Conservation (phyloP, 2,329 filamentous ascomycete genomes). For the Fusarium agapanthi region DNA sequence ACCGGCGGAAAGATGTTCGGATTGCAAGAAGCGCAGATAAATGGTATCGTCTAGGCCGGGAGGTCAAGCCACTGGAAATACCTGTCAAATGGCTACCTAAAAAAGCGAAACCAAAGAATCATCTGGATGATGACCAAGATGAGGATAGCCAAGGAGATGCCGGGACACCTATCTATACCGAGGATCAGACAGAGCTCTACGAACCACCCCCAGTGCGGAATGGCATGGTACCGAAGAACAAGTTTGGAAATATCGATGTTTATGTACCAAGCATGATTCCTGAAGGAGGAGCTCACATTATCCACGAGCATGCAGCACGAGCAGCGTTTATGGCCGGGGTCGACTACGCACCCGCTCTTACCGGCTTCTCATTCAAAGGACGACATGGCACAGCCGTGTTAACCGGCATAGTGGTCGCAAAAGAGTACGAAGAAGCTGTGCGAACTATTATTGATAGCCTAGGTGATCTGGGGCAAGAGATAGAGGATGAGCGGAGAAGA, state of each 20-base stretch:
- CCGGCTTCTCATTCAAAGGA: conserved; percentile 88
- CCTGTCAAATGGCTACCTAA: conserved; percentile 78
- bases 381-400: conserved; percentile 86
- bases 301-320: conserved; percentile 65
- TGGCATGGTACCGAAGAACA: conserved; percentile 86
- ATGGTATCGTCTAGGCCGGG: conserved; percentile 89
- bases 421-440: conserved; percentile 76
- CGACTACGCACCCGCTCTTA: conserved; percentile 89
- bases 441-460: conserved; percentile 74
- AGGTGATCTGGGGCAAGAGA: conserved; percentile 69
- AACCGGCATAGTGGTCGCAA: conserved; percentile 78
- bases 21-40: conserved; percentile 81
- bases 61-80: conserved; percentile 80
- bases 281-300: conserved; percentile 77
- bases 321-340: conserved; percentile 81
- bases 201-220: conserved; percentile 77
- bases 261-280: conserved; percentile 95
- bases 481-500: conserved; percentile 75
- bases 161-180: conserved; percentile 67
- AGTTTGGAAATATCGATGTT: conserved; percentile 92
- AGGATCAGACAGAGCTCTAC: conserved; percentile 77
- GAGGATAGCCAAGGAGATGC: conserved; percentile 44
- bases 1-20: conserved; percentile 82
- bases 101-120: conserved; percentile 47
- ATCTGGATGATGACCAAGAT: conserved; percentile 41